Evolutionary conservation across 306 rosid genomes (phyloP).

Genomic region (Vigna radiata): DNA sequence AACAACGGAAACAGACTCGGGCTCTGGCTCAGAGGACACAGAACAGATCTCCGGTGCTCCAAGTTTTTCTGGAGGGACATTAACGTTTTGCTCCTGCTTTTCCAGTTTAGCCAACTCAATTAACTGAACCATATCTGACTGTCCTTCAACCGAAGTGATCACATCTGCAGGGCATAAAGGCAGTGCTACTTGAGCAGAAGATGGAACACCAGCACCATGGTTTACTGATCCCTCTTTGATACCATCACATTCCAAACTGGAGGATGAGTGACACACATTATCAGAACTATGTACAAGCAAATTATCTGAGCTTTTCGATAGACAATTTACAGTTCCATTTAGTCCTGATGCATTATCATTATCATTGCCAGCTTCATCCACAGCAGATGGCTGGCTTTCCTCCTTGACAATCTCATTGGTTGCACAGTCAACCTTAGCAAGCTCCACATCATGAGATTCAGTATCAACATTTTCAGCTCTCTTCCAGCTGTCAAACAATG

Average conservation of each 20-base stretch:
- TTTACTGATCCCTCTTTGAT: constrained; percentile 61
- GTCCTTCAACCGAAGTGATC: constrained; percentile 50
- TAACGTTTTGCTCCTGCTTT: constrained; percentile 52
- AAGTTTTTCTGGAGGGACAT: constrained; percentile 50
- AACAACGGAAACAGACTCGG: constrained; percentile 50
- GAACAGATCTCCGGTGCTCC: constrained; percentile 50
- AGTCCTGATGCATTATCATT: constrained; percentile 46
- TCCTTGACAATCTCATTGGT: constrained; percentile 53
- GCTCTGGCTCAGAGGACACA: constrained; percentile 45
- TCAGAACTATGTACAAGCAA: constrained; percentile 46
- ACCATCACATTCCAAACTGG: constrained; percentile 49
- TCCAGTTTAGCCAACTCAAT: constrained; percentile 58
- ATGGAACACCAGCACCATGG: constrained; percentile 45
- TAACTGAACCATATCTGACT: constrained; percentile 45
- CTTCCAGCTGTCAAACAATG: constrained; percentile 79
- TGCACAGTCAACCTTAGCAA: constrained; percentile 46
- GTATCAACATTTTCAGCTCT: constrained; percentile 56
- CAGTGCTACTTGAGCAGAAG: constrained; percentile 53
- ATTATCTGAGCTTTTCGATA: constrained; percentile 49
- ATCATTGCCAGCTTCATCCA: constrained; percentile 45
- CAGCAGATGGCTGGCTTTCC: constrained; percentile 56
- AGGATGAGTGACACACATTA: constrained; percentile 45
- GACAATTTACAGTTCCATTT: constrained; percentile 49
- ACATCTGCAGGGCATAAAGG: constrained; percentile 28
- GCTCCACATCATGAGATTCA: constrained; percentile 49